Percentiles rank a stretch among this genome's conserved stretches.
Conservation (phyloP, 371 early-diverging fungal genomes). For the Agmasoma carcini region DNA sequence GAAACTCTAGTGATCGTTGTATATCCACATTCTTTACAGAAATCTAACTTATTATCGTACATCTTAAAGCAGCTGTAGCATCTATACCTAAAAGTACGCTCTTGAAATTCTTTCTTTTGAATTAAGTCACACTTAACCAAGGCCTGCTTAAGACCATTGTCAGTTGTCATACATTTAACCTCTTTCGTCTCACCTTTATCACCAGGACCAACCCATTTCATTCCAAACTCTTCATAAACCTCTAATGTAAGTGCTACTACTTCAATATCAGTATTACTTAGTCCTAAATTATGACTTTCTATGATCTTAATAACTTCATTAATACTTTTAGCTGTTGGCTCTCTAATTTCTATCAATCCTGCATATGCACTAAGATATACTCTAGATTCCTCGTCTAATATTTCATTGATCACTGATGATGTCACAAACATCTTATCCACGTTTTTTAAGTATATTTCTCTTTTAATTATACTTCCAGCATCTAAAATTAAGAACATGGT, state of each 20-base stretch:
- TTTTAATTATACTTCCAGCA: slow-evolving; percentile 37
- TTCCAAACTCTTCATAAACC: slow-evolving; percentile 27
- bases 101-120: no score
- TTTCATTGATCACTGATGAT: slow-evolving; percentile 30
- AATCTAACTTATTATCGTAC: slow-evolving; percentile 31
- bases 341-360: slow-evolving; percentile 42
- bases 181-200: slow-evolving; percentile 9
- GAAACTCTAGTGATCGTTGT: slow-evolving; percentile 38
- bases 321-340: slow-evolving; percentile 37
- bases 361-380: slow-evolving; percentile 23
- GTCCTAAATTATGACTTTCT: slow-evolving; percentile 5
- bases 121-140: no score
- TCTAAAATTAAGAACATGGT: slow-evolving; percentile 48
- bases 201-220: slow-evolving; percentile 20
- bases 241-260: slow-evolving; percentile 49
- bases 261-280: slow-evolving; percentile 44
- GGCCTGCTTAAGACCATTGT: slow-evolving; percentile 33
- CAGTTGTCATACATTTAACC: slow-evolving; percentile 28
- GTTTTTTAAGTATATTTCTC: slow-evolving; percentile 12
- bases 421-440: slow-evolving; percentile 38
- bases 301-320: slow-evolving; percentile 13
- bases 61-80: slow-evolving; percentile 39
- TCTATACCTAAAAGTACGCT: slow-evolving; percentile 20
- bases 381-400: slow-evolving; percentile 35
- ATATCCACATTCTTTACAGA: slow-evolving; percentile 43